Conservation (phyloP, 2,329 filamentous ascomycete species). For the Botrytis medusae region DNA sequence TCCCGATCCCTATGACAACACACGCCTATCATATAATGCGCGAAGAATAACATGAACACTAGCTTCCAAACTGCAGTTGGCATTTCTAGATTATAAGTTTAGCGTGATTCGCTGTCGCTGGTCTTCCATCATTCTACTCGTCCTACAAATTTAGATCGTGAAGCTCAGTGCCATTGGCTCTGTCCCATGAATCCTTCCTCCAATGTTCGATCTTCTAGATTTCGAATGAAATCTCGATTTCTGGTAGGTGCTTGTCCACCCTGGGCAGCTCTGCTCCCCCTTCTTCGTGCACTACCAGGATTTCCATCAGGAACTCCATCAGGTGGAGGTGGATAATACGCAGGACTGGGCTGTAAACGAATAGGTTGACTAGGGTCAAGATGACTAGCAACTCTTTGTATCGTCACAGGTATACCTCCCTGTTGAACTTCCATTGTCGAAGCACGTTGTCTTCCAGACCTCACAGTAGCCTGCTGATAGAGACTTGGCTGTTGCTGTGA, state of each 20-base stretch:
- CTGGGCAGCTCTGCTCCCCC: slow-evolving; percentile 71
- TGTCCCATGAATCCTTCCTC: slow-evolving; percentile 86
- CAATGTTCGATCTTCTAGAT: slow-evolving; percentile 87
- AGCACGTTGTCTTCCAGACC: slow-evolving; percentile 80
- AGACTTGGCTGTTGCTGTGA: slow-evolving; percentile 62
- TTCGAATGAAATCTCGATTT: slow-evolving; percentile 90
- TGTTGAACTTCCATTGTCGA: slow-evolving; percentile 96
- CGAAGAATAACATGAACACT: slow-evolving; percentile 22
- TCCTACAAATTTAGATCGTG: background rate
- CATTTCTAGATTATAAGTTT: slow-evolving; percentile 6
- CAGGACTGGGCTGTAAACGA: slow-evolving; percentile 88
- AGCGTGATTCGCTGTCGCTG: slow-evolving; percentile 8
- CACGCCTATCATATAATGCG: slow-evolving; percentile 9
- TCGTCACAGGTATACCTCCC: slow-evolving; percentile 85
- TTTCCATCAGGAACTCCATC: slow-evolving; percentile 73
- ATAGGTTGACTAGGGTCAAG: slow-evolving; percentile 94
- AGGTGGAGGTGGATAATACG: slow-evolving; percentile 91
- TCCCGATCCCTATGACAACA: slow-evolving; percentile 20
- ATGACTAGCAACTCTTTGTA: slow-evolving; percentile 94
- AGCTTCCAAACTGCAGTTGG: slow-evolving; percentile 8
- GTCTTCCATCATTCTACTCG: slow-evolving; percentile 4
- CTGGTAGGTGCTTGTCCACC: slow-evolving; percentile 52
- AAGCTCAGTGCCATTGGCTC: slow-evolving; percentile 64
- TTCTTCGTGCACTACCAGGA: slow-evolving; percentile 61
- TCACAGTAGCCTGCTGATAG: slow-evolving; percentile 72